Evolutionary conservation across 371 early-diverging fungal species (phyloP).

Genomic region (Rhizopus arrhizus): DNA sequence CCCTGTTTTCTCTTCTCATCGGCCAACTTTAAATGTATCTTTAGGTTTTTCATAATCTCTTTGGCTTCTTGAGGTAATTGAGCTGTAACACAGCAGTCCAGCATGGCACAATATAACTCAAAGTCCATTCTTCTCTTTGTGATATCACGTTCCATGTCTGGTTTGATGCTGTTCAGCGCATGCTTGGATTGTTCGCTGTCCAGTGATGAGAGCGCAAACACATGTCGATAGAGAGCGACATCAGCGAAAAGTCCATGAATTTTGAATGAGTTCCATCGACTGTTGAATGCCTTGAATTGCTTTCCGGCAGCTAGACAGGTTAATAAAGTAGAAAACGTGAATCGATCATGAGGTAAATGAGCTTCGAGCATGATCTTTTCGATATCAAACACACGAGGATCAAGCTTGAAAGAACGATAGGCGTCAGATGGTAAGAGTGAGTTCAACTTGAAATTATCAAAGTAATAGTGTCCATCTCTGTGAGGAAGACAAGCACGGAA

Average conservation of each 20-base stretch:
- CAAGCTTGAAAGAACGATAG: neutral
- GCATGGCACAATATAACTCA: constrained; percentile 36
- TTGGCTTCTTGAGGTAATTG: constrained; percentile 29
- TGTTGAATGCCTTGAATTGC: constrained; percentile 41
- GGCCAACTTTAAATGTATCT: neutral
- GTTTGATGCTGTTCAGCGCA: constrained; percentile 39
- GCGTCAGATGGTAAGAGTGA: neutral
- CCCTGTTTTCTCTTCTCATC: neutral
- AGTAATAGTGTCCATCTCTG: neutral
- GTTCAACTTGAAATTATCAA: neutral
- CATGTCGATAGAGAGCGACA: constrained; percentile 34
- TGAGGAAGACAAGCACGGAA: constrained; percentile 1
- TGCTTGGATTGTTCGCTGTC: constrained; percentile 37
- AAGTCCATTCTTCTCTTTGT: constrained; percentile 23
- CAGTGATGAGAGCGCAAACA: constrained; percentile 42
- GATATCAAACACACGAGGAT: neutral
- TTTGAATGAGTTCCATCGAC: constrained; percentile 43
- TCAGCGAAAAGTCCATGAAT: constrained; percentile 43
- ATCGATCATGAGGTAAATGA: constrained; percentile 41
- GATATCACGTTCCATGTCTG: constrained; percentile 45
- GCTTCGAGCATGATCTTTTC: constrained; percentile 49
- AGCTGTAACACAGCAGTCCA: constrained; percentile 46
- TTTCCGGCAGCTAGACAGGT: constrained; percentile 48
- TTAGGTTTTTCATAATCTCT: constrained; percentile 29
- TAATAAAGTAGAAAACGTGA: constrained; percentile 36